Evolutionary conservation across 768 basidiomycete species (phyloP).

Genomic region (Gloeostereum incarnatum): DNA sequence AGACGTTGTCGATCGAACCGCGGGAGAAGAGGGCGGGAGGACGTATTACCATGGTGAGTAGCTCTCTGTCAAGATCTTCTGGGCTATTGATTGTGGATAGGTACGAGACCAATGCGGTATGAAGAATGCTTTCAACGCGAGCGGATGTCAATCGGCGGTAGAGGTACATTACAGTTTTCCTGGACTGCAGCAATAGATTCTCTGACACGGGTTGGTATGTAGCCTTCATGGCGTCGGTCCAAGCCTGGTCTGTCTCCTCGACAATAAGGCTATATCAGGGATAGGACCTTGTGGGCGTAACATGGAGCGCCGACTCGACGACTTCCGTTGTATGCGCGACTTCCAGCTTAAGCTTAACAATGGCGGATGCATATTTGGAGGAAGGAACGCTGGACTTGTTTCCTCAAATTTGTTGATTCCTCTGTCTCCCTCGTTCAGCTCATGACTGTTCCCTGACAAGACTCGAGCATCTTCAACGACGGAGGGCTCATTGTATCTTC

Average conservation of each 20-base stretch:
- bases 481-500: too few species aligned
- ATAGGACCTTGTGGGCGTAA: not conserved
- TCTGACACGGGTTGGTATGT: conserved; percentile 1
- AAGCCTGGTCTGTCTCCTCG: conserved; percentile 68
- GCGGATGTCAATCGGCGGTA: conserved; percentile 74
- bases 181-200: not conserved
- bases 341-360: conserved; percentile 57
- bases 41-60: conserved; percentile 74
- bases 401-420: too few species aligned
- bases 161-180: conserved; percentile 32
- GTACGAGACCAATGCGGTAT: conserved; percentile 75
- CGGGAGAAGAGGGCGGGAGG: conserved; percentile 62
- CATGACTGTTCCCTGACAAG: too few species aligned
- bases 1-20: conserved; percentile 67
- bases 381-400: too few species aligned
- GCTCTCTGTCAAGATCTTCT: conserved; percentile 2
- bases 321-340: conserved; percentile 75
- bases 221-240: conserved; percentile 80
- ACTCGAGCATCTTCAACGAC: too few species aligned
- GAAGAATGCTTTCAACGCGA: conserved; percentile 70
- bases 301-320: conserved; percentile 38
- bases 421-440: too few species aligned
- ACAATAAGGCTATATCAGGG: conserved; percentile 19
- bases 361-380: too few species aligned
- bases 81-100: conserved; percentile 27